These are phyloP conservation scores for Falciphora oryzae DNA, from an alignment of 2,329 filamentous ascomycete genomes.

Conservation along the genomic window DNA sequence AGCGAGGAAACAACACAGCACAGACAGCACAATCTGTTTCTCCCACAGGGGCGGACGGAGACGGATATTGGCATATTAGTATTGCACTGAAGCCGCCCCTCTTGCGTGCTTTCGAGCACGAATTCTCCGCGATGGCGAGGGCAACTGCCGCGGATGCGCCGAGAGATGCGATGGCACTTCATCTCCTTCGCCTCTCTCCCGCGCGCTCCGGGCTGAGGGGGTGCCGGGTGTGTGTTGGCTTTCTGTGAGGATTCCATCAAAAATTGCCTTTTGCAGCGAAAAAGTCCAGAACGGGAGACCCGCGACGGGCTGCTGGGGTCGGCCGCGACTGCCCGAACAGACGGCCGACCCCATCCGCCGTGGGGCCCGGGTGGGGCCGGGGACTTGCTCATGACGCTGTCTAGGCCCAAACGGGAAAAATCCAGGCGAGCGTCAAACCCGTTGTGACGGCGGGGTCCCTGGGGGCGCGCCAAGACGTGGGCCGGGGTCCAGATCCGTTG, in stretches of 20 bases:
- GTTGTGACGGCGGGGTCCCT: not conserved
- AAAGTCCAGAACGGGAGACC: not conserved
- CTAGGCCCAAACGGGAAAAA: slow-evolving; percentile 2
- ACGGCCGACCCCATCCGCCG: not conserved
- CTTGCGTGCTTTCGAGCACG: not conserved
- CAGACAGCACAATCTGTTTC: no score
- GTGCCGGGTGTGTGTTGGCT: not conserved
- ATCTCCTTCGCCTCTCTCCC: no score
- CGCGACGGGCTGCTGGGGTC: not conserved
- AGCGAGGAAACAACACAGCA: not conserved
- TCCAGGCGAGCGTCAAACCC: not conserved
- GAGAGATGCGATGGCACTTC: not conserved
- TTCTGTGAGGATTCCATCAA: not conserved
- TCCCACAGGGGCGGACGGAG: no score
- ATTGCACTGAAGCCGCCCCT: not conserved
- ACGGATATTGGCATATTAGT: no score
- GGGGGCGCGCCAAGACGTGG: not conserved
- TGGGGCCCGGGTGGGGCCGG: not conserved
- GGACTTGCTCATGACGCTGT: not conserved
- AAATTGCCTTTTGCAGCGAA: not conserved
- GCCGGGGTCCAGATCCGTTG: not conserved
- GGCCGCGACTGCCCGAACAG: not conserved
- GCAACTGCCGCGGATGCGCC: not conserved
- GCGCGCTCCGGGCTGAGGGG: no score
- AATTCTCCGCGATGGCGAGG: not conserved